Percentiles rank a stretch among this genome's conserved stretches.
Conservation (phyloP, 805 yeast species). For the Geotrichum ghanense region DNA sequence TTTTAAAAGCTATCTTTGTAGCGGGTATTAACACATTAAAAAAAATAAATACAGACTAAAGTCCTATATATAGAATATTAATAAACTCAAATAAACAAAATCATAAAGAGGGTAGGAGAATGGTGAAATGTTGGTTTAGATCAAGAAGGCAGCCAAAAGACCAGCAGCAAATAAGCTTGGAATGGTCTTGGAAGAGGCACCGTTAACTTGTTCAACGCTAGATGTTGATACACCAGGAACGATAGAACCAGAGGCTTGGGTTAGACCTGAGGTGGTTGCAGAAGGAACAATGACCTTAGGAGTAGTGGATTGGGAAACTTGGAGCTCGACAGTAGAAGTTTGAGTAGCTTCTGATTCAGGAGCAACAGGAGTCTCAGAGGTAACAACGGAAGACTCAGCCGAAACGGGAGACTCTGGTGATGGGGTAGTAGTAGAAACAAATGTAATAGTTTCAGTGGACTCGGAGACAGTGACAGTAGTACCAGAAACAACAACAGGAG, state of each 20-base stretch:
- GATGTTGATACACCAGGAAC: background rate
- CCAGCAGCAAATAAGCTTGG: background rate
- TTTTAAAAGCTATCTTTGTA: background rate
- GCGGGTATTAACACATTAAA: background rate
- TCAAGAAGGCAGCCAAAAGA: background rate
- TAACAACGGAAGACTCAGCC: constrained; percentile 1
- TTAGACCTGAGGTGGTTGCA: background rate
- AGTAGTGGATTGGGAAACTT: constrained; percentile 5
- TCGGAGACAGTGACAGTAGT: background rate
- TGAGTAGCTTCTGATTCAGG: constrained; percentile 3
- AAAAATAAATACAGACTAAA: background rate
- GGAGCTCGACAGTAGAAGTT: background rate
- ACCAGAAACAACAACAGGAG: background rate
- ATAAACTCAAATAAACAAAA: no score
- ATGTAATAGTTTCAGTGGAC: background rate
- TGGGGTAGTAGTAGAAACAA: background rate
- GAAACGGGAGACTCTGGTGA: constrained; percentile 3
- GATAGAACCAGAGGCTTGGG: background rate
- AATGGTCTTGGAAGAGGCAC: constrained; percentile 1
- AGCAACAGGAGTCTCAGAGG: constrained; percentile 1
- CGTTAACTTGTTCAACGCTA: background rate
- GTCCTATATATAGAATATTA: background rate
- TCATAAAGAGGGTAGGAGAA: background rate
- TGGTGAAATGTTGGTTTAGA: background rate
- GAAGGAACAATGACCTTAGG: constrained; percentile 1